Evolutionary conservation across 73 alveolate genomes (phyloP), one percentile per base, ranked within the genome.

Genomic region (Uronychia binucleata): DNA sequence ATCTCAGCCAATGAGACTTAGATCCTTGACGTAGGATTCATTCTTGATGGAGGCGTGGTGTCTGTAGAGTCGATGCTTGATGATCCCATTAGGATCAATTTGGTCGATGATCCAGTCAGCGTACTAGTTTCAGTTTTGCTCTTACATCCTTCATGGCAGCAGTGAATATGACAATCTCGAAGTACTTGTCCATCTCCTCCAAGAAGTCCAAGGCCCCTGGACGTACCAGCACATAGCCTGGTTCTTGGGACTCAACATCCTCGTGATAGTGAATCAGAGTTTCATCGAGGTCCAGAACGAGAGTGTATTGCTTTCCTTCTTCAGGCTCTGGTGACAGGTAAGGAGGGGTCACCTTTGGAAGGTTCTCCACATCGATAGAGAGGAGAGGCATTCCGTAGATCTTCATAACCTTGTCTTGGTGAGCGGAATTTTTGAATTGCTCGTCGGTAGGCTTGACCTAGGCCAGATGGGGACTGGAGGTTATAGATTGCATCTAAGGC

Each of bases 1-100:
- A 87, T 94, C 98, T 82, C 99, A 88, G 28, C 99, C 99, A 34
- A 97, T 58, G 58, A 81, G 88, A 31, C 94, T 79, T 60, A 98
- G 84, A 82, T 98, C 99, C 86, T 96, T 96, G 81, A 96, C 93
- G 82, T 81, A 87, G 78, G 95, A 85, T 27, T 97, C 98, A 81
- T 90, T 85, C 34, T 87, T 82, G 0, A 94, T 92, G 57, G 81
- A 1, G 30, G 90, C 80, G 84, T 92, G 97, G 32, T 92, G 97
- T 79, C 97, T 88, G 83, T 92, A 92, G 75, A 92, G 84, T 92
- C 97, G 88, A 84, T 67, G 57, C 58, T 82, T 79, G 58, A 88
- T 92, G 81, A 76, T 78, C 77, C 89, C 92, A 30, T 84, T 87
- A 25, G 76, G 80, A 78, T 93, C 97, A 32, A 93, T 85, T 25